Conservation (phyloP, 331 rosid species). For the Stylosanthes scabra region DNA sequence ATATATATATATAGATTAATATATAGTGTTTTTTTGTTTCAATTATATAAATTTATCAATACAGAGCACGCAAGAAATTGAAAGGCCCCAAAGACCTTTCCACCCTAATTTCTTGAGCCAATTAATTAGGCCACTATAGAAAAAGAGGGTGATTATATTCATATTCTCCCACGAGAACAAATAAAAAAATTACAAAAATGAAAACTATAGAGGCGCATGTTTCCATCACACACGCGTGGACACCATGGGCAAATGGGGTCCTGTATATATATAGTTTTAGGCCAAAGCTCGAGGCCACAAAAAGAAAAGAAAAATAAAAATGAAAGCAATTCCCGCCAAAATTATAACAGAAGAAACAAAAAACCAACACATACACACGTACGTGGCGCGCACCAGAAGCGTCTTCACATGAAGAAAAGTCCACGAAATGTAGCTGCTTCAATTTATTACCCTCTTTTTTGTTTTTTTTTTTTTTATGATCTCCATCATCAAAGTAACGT, state of each 20-base stretch:
- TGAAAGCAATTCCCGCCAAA: slow-evolving; percentile 58
- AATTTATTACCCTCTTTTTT: slow-evolving; percentile 33
- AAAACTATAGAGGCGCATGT: slow-evolving; percentile 52
- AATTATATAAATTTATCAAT: slow-evolving; percentile 49
- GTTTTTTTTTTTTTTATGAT: too few species aligned
- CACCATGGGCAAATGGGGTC: slow-evolving; percentile 42
- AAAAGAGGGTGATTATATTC: slow-evolving; percentile 22
- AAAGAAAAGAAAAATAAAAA: not conserved
- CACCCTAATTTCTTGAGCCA: slow-evolving; percentile 44
- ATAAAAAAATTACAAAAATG: slow-evolving; percentile 42
- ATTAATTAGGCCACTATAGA: slow-evolving; percentile 45
- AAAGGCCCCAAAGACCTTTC: slow-evolving; percentile 89
- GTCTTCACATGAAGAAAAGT: slow-evolving; percentile 45
- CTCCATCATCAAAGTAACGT: slow-evolving; percentile 51
- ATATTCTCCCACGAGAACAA: slow-evolving; percentile 37
- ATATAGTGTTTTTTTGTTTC: slow-evolving; percentile 45
- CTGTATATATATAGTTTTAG: slow-evolving; percentile 49
- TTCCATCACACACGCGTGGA: slow-evolving; percentile 63
- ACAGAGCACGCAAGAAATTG: slow-evolving; percentile 62
- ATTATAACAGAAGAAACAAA: slow-evolving; percentile 31
- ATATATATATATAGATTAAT: slow-evolving; percentile 1
- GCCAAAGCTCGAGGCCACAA: slow-evolving; percentile 55
- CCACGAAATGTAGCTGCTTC: slow-evolving; percentile 53
- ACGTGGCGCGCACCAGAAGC: slow-evolving; percentile 54
- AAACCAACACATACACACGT: slow-evolving; percentile 46